A percentile compares a stretch with the other conserved stretches of the same genome.
Conservation (phyloP, 2,329 filamentous ascomycete genomes). For the Colletotrichum sp. region DNA sequence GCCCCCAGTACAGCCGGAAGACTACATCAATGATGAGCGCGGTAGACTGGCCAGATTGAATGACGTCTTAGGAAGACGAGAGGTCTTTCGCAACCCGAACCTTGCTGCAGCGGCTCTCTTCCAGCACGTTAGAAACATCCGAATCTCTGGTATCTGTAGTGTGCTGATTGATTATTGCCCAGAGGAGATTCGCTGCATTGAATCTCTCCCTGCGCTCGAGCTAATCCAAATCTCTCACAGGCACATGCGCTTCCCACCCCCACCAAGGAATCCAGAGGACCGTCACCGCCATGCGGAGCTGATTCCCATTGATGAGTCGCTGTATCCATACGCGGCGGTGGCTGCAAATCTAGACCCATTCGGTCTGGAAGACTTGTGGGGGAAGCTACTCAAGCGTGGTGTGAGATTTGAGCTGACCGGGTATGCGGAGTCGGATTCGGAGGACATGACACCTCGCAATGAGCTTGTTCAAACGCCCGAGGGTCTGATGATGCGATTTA, state of each 20-base stretch:
- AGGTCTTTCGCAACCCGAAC: neutral
- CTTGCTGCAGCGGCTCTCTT: rapidly evolving
- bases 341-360: rapidly evolving
- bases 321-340: neutral
- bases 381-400: neutral
- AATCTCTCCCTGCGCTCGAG: neutral
- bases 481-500: neutral
- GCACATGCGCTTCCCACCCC: neutral
- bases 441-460: neutral
- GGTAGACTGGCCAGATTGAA: neutral
- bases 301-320: neutral
- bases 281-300: neutral
- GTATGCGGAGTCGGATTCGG: rapidly evolving
- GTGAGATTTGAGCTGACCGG: neutral
- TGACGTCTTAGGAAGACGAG: rapidly evolving
- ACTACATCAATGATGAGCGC: neutral
- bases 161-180: too few relatives aligned
- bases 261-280: neutral
- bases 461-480: neutral
- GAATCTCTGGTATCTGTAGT: neutral
- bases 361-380: neutral
- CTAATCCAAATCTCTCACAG: neutral
- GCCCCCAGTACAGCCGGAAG: neutral
- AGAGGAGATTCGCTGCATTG: neutral
- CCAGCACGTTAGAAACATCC: neutral